Evolutionary conservation across 805 yeast species (phyloP).

Genomic region (Blastobotrys peoriensis): DNA sequence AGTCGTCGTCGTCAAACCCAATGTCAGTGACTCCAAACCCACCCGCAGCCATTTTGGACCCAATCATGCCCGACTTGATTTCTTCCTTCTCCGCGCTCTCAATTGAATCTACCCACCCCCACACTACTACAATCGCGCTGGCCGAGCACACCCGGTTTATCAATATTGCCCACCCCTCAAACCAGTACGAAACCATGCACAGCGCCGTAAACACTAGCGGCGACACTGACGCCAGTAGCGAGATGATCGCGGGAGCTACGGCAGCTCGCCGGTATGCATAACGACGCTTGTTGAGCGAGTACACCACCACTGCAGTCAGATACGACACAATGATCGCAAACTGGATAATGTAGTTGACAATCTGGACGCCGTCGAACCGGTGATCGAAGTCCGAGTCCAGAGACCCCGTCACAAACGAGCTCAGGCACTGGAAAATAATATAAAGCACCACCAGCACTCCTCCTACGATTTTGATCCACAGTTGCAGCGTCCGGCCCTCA

Average conservation of each 20-base stretch:
- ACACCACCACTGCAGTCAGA: slow-evolving; percentile 34
- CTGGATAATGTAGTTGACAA: slow-evolving; percentile 29
- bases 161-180: slow-evolving; percentile 45
- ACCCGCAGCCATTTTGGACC: slow-evolving; percentile 47
- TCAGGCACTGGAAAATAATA: slow-evolving; percentile 24
- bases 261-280: slow-evolving; percentile 43
- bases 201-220: slow-evolving; percentile 35
- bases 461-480: slow-evolving; percentile 30
- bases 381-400: slow-evolving; percentile 15
- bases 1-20: neutral
- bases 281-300: slow-evolving; percentile 34
- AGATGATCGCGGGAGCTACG: slow-evolving; percentile 44
- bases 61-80: slow-evolving; percentile 55
- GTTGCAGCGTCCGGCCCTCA: slow-evolving; percentile 24
- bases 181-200: slow-evolving; percentile 35
- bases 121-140: slow-evolving; percentile 46
- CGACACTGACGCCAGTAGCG: slow-evolving; percentile 35
- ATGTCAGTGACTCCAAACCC: slow-evolving; percentile 3
- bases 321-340: slow-evolving; percentile 28
- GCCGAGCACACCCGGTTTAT: slow-evolving; percentile 44
- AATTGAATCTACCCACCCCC: slow-evolving; percentile 63
- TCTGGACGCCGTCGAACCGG: slow-evolving; percentile 28
- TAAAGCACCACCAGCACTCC: slow-evolving; percentile 28
- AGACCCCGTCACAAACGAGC: slow-evolving; percentile 16
- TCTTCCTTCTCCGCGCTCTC: slow-evolving; percentile 42